Evolutionary conservation across 169 alveolate species (phyloP), one percentile per base, ranked within the genome.

Genomic region (Pseudocohnilembus persalinus): DNA sequence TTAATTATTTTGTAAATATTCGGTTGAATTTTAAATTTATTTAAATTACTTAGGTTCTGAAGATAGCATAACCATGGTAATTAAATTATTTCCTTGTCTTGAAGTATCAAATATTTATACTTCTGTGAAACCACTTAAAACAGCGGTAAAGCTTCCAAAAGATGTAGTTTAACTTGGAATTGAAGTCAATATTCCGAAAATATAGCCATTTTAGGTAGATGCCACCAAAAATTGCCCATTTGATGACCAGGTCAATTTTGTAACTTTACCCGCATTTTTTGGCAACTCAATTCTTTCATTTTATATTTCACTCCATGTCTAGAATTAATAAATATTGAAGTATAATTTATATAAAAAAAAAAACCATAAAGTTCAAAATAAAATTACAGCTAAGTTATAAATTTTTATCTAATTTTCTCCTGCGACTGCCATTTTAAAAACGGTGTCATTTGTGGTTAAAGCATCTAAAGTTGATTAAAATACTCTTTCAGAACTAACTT

Each of bases 221-320:
- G 92, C 89, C 28, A 95, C 85, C 32, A 96, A 82, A 26, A 96
- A 93, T 87, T 93, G 92, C 26, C 98, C 98, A 83, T 94, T 94
- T 68, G 81, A 78, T 28, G 96, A 87, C 97, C 98, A 96, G 35
- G 85, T 65, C 84, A 96, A 76, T 79, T 89, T 88, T 20, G 94
- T 83, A 34, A 96, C 93, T 74, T 89, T 93, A 73, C 98, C 98
- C 0, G 93, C 93, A 49, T 83, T 87, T 76, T 82, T 89, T 1
- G 97, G 93, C 4, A 96, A 84, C 15, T 90, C 95, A 81, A 96
- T 92, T 89, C 91, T 88, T 35, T 96, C 97, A 49, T 82, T 81
- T 6, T 63, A 74, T 31, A 84, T 85, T 91, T 96, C 98, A 73
- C 89, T 85, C 92, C 94, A 92, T 31, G 91, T 89, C 31, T 49